These are phyloP conservation scores for Metschnikowia drakensbergensis DNA, from an alignment of 805 yeast species.

Conservation along the genomic window DNA sequence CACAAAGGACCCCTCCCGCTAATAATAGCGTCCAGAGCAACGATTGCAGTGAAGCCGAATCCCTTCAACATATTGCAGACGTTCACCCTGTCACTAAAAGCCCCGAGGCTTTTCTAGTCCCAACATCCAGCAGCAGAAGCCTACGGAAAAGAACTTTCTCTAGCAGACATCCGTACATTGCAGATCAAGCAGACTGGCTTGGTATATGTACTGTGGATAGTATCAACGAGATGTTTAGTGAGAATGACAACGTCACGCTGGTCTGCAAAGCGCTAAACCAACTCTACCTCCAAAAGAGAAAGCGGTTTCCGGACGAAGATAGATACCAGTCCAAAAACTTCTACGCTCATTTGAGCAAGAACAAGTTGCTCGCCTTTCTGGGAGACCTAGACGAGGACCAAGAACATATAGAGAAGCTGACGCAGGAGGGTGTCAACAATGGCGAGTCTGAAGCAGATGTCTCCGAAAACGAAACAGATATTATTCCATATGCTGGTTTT, in stretches of 20 bases:
- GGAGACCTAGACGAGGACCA: constrained; percentile 11
- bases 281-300: constrained; percentile 29
- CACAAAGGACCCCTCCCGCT: too few species aligned
- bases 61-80: neutral
- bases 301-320: constrained; percentile 36
- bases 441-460: constrained; percentile 2
- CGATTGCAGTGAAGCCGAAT: too few species aligned
- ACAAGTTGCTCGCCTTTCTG: constrained; percentile 11
- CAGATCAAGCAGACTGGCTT: constrained; percentile 43
- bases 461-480: constrained; percentile 2
- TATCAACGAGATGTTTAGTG: constrained; percentile 37
- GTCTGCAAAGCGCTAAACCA: constrained; percentile 36
- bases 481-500: constrained; percentile 14
- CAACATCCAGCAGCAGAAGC: constrained; percentile 19
- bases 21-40: too few species aligned
- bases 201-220: constrained; percentile 34
- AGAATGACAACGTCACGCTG: constrained; percentile 26
- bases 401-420: neutral
- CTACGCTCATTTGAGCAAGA: constrained; percentile 33
- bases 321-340: constrained; percentile 37
- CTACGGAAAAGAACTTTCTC: constrained; percentile 41
- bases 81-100: neutral
- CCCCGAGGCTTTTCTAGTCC: neutral
- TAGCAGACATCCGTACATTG: constrained; percentile 42
- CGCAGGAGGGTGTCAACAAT: constrained; percentile 10